Evolutionary conservation across 2,329 filamentous ascomycete genomes (phyloP).

Genomic region (Monosporascus sp.): DNA sequence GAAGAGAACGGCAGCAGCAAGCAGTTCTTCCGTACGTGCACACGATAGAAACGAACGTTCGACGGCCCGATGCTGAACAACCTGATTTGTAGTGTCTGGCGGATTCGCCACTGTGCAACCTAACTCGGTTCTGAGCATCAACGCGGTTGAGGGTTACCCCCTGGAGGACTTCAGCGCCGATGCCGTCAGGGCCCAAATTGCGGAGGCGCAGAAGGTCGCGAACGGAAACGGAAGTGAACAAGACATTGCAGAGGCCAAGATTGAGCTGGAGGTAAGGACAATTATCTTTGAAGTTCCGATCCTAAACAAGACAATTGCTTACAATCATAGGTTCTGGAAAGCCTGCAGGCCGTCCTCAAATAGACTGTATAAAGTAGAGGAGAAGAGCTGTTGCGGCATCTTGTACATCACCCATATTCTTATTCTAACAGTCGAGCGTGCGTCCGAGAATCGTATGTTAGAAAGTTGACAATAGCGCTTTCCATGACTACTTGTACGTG

Average conservation of each 20-base stretch:
- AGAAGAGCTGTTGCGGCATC: conserved; percentile 25
- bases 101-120: conserved; percentile 97
- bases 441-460: conserved; percentile 20
- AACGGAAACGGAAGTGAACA: conserved; percentile 87
- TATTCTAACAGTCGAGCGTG: conserved; percentile 19
- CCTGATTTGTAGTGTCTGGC: conserved; percentile 66
- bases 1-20: conserved; percentile 88
- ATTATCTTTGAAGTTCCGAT: background rate
- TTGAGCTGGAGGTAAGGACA: conserved; percentile 82
- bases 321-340: conserved; percentile 68
- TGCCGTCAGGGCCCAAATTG: conserved; percentile 80
- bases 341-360: conserved; percentile 74
- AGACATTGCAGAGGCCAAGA: conserved; percentile 98
- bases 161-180: conserved; percentile 95
- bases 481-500: conserved; percentile 3
- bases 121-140: conserved; percentile 92
- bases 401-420: conserved; percentile 33
- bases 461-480: conserved; percentile 10
- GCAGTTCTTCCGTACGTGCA: conserved; percentile 91
- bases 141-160: conserved; percentile 91
- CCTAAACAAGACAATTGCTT: conserved; percentile 23
- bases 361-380: conserved; percentile 48
- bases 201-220: conserved; percentile 93
- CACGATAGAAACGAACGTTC: background rate
- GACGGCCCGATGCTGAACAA: conserved; percentile 12